A percentile compares a stretch with the other conserved stretches of the same genome.
Evolutionary conservation across 345 rosid genomes (phyloP).

Genomic region (Ceriops zippeliana): DNA sequence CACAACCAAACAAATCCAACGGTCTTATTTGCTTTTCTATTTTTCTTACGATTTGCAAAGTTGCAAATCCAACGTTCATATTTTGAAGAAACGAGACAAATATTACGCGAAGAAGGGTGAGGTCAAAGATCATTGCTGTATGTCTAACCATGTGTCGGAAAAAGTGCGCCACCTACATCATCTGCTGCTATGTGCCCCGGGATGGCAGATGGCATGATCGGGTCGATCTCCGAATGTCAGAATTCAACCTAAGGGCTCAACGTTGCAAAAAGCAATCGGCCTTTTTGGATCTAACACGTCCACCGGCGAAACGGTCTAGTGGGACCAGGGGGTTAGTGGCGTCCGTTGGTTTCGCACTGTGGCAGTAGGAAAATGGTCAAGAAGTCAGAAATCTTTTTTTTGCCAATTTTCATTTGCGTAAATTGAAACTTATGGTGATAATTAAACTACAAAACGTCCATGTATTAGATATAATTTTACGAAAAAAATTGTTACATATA

Average conservation of each 20-base stretch:
- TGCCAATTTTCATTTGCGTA: neutral
- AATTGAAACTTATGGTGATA: too few relatives aligned
- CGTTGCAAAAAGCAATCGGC: neutral
- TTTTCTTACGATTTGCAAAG: too few relatives aligned
- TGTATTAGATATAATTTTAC: too few relatives aligned
- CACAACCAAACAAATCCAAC: too few relatives aligned
- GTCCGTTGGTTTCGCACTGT: conserved; percentile 9
- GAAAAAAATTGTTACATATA: too few relatives aligned
- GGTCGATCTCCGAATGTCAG: neutral
- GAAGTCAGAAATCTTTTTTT: neutral
- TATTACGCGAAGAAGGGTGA: neutral
- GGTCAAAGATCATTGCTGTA: too few relatives aligned
- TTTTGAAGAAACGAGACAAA: neutral
- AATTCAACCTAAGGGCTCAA: neutral
- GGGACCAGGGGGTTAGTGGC: neutral
- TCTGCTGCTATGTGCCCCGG: neutral
- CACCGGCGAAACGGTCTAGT: conserved; percentile 20
- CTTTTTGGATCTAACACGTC: neutral
- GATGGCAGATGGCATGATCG: neutral
- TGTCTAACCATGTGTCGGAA: too few relatives aligned
- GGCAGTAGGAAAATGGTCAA: neutral
- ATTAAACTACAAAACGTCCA: too few relatives aligned
- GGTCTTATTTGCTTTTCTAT: too few relatives aligned
- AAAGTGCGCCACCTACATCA: neutral
- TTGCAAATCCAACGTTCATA: conserved; percentile 11